Base-by-base conservation (phyloP, 1,284 basidiomycete genomes). In the Malassezia cuniculi region DNA sequence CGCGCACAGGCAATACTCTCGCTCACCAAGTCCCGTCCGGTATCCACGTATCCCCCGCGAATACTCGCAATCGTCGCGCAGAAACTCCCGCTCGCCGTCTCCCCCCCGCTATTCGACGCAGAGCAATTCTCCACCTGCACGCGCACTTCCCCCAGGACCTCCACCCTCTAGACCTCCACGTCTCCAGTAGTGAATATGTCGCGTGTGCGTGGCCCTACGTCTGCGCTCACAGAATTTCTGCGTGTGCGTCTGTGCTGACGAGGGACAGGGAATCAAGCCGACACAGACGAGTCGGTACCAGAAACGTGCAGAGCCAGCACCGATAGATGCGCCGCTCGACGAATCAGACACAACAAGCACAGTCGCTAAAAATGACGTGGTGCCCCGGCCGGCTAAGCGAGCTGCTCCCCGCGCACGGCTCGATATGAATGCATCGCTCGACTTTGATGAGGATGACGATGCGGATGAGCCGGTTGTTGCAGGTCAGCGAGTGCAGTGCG, bases 171-270 rank as follows among this genome's bases (percentile, higher is more conserved):
- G 24, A 6, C 40, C 39, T 34, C 32, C 33, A 26, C 39, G 31
- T 7, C 26, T 27, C 11, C 27, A 17, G 27, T 38, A 38, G 36
- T 7, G n/a, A 12, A 11, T 20, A 49, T 49, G 50, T 49, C 45
- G 29, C 47, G 45, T 24, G 79, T 93, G 28, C 76, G 82, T 14
- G 89, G 89, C 0, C 87, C 89, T 0, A 79, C 82, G 0, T 89
- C 85, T 31, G 89, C 89, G 0, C 70, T 95, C 9, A 93, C 89
- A 18, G 84, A 86, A 50, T 94, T 87, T 64, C 73, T 95, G 14
- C 77, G 78, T 54, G 86, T 85, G 50, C 45, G 77, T 71, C 3
- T 15, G 6, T 6, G 36, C 19, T n/a, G 24, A 24, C 24, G 30
- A 39, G 33, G 11, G 31, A 34, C 11, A 21, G 35, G 39, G 27